Evolutionary conservation across 495 filamentous ascomycete species (phyloP), one percentile per base, ranked within the genome.

Genomic region (Penicillium egyptiacum): DNA sequence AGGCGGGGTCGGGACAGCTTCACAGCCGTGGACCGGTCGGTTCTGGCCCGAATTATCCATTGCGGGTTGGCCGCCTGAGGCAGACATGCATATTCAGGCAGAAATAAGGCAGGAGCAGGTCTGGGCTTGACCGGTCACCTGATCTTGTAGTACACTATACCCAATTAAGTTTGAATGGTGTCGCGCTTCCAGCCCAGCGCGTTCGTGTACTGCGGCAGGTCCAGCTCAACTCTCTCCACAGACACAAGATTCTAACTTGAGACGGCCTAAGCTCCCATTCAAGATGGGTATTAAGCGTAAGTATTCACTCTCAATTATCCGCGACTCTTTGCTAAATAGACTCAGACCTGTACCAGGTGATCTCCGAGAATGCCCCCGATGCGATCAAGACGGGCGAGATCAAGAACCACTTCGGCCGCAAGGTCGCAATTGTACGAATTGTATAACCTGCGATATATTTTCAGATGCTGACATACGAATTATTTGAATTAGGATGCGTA

Each of bases 361-460:
- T 98, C 75, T 86, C 88, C 55, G 94, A 98, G 58, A 87, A 97
- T 73, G 88, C 88, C 55, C 91, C 93, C 23, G 89, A 92, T 78
- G 89, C 94, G n/a, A 83, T 96, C 79, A 96, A 96, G 71, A 84
- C 88, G 55, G 91, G 94, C 50, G 95, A 98, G 60, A 98, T 98
- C 76, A 98, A 98, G 75, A 92, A 91, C 56, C 95, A 98, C 43
- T 98, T 98, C 64, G 94, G 94, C 60, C 86, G 94, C 62, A 98
- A 96, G 73, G 90, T 98, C 58, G 93, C 92, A 37, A 98, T 97
- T 74, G 91, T 94, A 80, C 69, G 14, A 31, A 1, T 11, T 23
- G 14, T n/a, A n/a, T 35, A 30, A 17, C 2, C 2, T 9, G n/a
- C 7, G 10, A 28, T 16, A 5, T 44, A 17, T 26, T n/a, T 39